Base-by-base conservation (phyloP, 805 yeast species). In the Komagataella kurtzmanii region DNA sequence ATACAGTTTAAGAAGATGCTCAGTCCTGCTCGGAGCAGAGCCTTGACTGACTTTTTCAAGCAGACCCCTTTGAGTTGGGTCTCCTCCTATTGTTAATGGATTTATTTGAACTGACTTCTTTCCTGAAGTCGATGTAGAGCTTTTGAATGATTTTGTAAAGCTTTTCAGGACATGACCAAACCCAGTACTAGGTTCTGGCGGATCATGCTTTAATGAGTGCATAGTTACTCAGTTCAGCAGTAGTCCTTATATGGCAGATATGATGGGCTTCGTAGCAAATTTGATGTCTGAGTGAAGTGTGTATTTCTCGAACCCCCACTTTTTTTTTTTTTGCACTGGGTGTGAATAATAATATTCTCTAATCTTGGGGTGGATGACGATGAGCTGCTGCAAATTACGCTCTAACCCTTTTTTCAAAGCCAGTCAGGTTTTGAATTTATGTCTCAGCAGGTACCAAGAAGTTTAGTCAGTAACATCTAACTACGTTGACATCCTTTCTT, bases 1-100 rank as follows among this genome's bases (percentile, higher is more conserved):
- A 6, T 76, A 66, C 46, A 88, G 64, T 18, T 72, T 64, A 2
- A 68, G 69, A 0, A 85, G 80, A 0, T 85, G 80, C 1, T 73
- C 68, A 1, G 76, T 68, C 54, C 81, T 66, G 17, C 61, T 66
- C 7, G 45, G 23, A 0, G 52, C 48, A 1, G 65, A 53, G 6
- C 67, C 64, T 17, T 56, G 49, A 12, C 56, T 54, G 21, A 66
- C 50, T 8, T 54, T 53, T 5, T 51, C 46, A 7, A 56, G 17
- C 7, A 67, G 52, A 12, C 59, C 55, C 6, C 55, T 53, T 24
- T 58, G 61, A 12, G 59, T 51, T 2, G 57, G 49, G 8, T 53
- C 58, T 1, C 63, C 61, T 1, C 67, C 68, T 3, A 62, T 64
- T n/a, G 61, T 56, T 0, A 61, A 61, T 1, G 67, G 66, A 44